A percentile compares a stretch with the other conserved stretches of the same genome.
Conservation (phyloP, 768 basidiomycete genomes). For the Podaxis sp. region DNA sequence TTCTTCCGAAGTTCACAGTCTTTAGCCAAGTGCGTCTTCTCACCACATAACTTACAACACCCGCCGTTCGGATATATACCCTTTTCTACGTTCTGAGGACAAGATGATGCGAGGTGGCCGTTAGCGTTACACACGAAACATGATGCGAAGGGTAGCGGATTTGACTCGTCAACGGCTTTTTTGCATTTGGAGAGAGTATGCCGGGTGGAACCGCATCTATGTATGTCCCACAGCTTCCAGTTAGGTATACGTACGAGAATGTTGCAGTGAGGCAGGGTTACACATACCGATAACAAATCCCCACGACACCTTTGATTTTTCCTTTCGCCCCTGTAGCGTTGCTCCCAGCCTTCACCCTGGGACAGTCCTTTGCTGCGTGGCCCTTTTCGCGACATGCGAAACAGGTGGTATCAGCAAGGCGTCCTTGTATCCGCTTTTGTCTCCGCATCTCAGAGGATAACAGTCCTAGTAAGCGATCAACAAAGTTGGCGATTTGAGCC, state of each 20-base stretch:
- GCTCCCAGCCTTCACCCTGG: constrained; percentile 29
- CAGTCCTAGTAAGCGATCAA: background rate
- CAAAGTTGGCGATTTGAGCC: background rate
- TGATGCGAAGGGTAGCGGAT: constrained; percentile 82
- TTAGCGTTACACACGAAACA: constrained; percentile 86
- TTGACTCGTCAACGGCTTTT: constrained; percentile 50
- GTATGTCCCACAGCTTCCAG: background rate
- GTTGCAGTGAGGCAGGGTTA: background rate
- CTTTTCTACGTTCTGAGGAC: constrained; percentile 73
- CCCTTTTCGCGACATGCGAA: constrained; percentile 85
- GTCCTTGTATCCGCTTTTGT: constrained; percentile 56
- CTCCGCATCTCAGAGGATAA: constrained; percentile 52
- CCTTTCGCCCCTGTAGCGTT: constrained; percentile 13
- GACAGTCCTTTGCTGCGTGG: constrained; percentile 82
- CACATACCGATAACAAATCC: constrained; percentile 69
- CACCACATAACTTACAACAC: constrained; percentile 82
- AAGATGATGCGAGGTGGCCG: constrained; percentile 83
- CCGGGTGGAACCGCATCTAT: constrained; percentile 75
- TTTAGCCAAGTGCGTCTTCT: constrained; percentile 80
- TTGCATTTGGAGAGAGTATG: constrained; percentile 81
- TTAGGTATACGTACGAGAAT: background rate
- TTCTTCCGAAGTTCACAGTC: constrained; percentile 68
- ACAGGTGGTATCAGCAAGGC: constrained; percentile 59
- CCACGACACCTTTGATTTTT: constrained; percentile 31
- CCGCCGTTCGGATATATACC: constrained; percentile 93